Evolutionary conservation across 176 grass and related monocot species (phyloP).

Genomic region (Carex kokanica): DNA sequence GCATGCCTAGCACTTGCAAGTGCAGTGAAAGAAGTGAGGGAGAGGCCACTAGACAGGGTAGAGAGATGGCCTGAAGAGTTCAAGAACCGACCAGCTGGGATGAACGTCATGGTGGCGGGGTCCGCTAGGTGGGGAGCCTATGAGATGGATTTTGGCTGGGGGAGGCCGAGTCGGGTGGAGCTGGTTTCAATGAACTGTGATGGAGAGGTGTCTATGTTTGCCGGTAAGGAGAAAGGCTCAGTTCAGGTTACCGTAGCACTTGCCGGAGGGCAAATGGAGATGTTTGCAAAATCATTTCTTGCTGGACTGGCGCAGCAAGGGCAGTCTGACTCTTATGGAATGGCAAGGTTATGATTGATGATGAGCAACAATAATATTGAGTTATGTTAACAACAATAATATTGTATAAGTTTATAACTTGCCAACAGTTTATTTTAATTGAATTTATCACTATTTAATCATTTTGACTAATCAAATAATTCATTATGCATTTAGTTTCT

Average conservation of each 20-base stretch:
- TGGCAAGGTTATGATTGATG: conserved; percentile 8
- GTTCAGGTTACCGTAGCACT: conserved; percentile 16
- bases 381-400: too few species aligned
- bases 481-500: not conserved
- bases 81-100: conserved; percentile 23
- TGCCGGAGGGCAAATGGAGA: conserved; percentile 7
- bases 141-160: conserved; percentile 26
- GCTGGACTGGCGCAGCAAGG: not conserved
- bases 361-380: not conserved
- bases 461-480: not conserved
- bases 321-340: not conserved
- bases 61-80: conserved; percentile 23
- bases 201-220: conserved; percentile 24
- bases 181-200: conserved; percentile 25
- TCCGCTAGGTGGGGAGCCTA: conserved; percentile 20
- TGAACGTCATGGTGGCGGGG: conserved; percentile 18
- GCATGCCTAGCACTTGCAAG: conserved; percentile 13
- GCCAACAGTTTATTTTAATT: not conserved
- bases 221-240: conserved; percentile 23
- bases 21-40: not conserved
- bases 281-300: conserved; percentile 12
- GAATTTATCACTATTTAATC: not conserved
- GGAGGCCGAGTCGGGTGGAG: conserved; percentile 15
- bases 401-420: not conserved
- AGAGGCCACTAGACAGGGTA: conserved; percentile 12